Evolutionary conservation across 2,329 filamentous ascomycete genomes (phyloP).

Genomic region (Chaetomium sp.): DNA sequence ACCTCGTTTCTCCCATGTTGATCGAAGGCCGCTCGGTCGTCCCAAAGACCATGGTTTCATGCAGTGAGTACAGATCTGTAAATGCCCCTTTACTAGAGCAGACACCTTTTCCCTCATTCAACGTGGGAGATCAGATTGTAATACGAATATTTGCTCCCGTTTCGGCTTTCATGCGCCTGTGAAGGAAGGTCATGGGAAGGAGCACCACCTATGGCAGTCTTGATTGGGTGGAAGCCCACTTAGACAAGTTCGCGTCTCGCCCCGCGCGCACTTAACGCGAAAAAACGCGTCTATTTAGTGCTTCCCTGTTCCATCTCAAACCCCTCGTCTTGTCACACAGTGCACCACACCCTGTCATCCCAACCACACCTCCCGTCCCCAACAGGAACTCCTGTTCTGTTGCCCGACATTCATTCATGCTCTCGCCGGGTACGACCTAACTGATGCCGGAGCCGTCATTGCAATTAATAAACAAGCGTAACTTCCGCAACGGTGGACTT

Average conservation of each 20-base stretch:
- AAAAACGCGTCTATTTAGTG: conserved; percentile 19
- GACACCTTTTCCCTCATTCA: conserved; percentile 2
- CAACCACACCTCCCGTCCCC: not conserved
- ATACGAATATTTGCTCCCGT: not conserved
- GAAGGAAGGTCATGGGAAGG: not conserved
- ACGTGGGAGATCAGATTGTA: not conserved
- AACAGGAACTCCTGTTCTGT: conserved; percentile 7
- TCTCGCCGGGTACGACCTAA: not conserved
- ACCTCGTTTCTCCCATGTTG: not conserved
- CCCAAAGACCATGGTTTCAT: no score
- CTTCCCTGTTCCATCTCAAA: conserved; percentile 4
- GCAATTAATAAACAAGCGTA: conserved; percentile 4
- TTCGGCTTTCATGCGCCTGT: not conserved
- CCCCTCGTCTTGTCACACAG: conserved; percentile 8
- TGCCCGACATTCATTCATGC: not conserved
- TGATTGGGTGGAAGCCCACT: conserved; percentile 16
- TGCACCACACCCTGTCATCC: conserved; percentile 7
- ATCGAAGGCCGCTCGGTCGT: not conserved
- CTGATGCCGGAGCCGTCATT: not conserved
- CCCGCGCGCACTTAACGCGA: conserved; percentile 11
- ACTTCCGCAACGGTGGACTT: not conserved
- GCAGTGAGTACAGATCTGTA: no score
- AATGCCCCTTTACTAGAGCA: not conserved
- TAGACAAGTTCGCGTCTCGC: conserved; percentile 9
- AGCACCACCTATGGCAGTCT: not conserved